Evolutionary conservation across 768 basidiomycete species (phyloP), one percentile per base, ranked within the genome.

Genomic region (Naganishia antarctica): DNA sequence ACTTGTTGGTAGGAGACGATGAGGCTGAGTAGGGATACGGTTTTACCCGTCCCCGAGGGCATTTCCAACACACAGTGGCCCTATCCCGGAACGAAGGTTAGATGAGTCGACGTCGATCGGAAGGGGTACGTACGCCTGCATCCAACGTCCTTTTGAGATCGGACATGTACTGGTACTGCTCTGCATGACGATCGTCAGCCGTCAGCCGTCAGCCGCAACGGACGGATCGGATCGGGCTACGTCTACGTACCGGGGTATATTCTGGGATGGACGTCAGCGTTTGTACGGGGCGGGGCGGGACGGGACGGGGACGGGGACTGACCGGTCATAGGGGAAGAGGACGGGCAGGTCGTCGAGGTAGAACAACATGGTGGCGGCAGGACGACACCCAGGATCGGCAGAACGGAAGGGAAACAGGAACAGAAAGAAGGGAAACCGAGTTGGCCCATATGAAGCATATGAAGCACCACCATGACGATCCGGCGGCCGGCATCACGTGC

Each of bases 11-110:
- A 99, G 15, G 94, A 96, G 40, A 99, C 88, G 79, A 99, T 99
- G 62, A 99, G 79, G 1, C 90, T 92, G 18, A 99, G 81, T 9
- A 99, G 81, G 12, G 92, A 97, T 26, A 99, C 96, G 0, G 96
- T 99, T 81, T 99, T 99, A 25, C 96, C 96, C 23, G 96, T 99
- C 16, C 96, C 96, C 12, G 96, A 98, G 67, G 96, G 96, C 96
- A 99, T 99, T 81, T 99, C 96, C 40, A 99, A 83, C n/a, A 98
- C 91, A 76, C 96, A 97, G 70, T 99, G 96, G 53, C 96, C 96
- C 92, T 98, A 43, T 61, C n/a, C 16, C 41, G 25, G 21, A 37
- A n/a, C n/a, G n/a, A n/a, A n/a, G n/a, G n/a, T n/a, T n/a, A n/a
- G n/a, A n/a, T n/a, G n/a, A n/a, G n/a, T n/a, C n/a, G n/a, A n/a